Percentiles rank a stretch among this genome's conserved stretches.
These are phyloP conservation scores for Crithidia mellificae DNA, from an alignment of 208 protist species.

Conservation along the genomic window DNA sequence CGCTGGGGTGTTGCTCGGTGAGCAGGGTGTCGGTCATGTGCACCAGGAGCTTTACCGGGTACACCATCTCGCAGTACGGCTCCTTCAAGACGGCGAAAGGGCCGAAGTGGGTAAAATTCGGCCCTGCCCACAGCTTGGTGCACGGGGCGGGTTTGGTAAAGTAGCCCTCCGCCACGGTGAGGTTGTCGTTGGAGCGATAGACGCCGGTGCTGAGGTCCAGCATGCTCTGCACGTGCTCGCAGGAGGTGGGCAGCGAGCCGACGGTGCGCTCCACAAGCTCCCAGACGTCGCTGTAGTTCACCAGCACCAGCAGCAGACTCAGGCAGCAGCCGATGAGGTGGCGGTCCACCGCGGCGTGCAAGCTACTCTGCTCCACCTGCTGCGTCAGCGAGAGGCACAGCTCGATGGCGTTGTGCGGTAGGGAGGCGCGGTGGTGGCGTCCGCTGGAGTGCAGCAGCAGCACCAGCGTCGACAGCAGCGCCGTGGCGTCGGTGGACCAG, in stretches of 20 bases:
- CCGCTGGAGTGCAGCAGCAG: slow-evolving; percentile 39
- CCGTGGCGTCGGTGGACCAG: slow-evolving; percentile 42
- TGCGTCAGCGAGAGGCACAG: slow-evolving; percentile 59
- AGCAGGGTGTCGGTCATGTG: slow-evolving; percentile 28
- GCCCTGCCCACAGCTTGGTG: slow-evolving; percentile 9
- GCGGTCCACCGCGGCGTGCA: slow-evolving; percentile 36
- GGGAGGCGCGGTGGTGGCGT: slow-evolving; percentile 38
- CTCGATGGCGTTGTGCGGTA: slow-evolving; percentile 59
- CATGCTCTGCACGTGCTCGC: slow-evolving; percentile 45
- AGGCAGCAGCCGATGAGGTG: slow-evolving; percentile 57
- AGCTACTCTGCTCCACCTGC: slow-evolving; percentile 32
- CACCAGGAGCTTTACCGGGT: slow-evolving; percentile 48
- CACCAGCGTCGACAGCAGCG: slow-evolving; percentile 55
- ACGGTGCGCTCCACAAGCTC: slow-evolving; percentile 49
- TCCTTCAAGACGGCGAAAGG: slow-evolving; percentile 35
- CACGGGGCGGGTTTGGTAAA: slow-evolving; percentile 10
- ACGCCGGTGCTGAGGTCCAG: slow-evolving; percentile 60
- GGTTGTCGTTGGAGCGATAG: slow-evolving; percentile 33
- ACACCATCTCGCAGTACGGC: slow-evolving; percentile 47
- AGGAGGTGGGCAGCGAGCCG: slow-evolving; percentile 21
- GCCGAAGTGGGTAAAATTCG: slow-evolving; percentile 29
- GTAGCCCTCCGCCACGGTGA: slow-evolving; percentile 21
- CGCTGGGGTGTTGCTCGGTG: slow-evolving; percentile 18
- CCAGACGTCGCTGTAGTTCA: slow-evolving; percentile 74
- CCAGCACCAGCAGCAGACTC: slow-evolving; percentile 47